These are phyloP conservation scores for Fusarium odoratissimum DNA, from an alignment of 2,329 filamentous ascomycete genomes.

Conservation along the genomic window DNA sequence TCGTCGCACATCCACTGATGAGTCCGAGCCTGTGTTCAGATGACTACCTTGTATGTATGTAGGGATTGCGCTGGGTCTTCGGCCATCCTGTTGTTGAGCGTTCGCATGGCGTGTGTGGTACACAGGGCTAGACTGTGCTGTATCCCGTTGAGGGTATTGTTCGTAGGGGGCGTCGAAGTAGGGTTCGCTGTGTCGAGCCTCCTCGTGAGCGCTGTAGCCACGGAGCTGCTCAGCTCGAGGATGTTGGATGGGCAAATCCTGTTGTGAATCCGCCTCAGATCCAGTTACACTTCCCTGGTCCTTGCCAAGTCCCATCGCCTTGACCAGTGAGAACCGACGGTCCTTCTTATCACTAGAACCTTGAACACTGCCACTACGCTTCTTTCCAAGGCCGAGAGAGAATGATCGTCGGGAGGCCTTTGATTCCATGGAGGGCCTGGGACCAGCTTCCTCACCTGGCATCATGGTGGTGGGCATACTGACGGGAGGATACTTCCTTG, in stretches of 20 bases:
- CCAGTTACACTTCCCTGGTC: slow-evolving; percentile 61
- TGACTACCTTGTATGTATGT: slow-evolving; percentile 60
- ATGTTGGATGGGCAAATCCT: slow-evolving; percentile 64
- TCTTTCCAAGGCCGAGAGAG: slow-evolving; percentile 75
- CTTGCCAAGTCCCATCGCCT: slow-evolving; percentile 70
- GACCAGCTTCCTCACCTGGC: slow-evolving; percentile 62
- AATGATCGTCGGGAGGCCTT: slow-evolving; percentile 74
- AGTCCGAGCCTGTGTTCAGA: slow-evolving; percentile 64
- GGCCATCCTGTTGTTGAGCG: slow-evolving; percentile 54
- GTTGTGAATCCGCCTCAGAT: slow-evolving; percentile 62
- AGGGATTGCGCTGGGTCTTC: slow-evolving; percentile 58
- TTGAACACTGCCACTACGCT: slow-evolving; percentile 75
- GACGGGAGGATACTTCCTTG: slow-evolving; percentile 85
- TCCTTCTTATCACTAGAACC: slow-evolving; percentile 66
- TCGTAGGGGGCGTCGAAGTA: slow-evolving; percentile 56
- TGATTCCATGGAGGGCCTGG: slow-evolving; percentile 77
- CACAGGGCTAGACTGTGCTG: slow-evolving; percentile 49
- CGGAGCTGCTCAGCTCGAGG: slow-evolving; percentile 46
- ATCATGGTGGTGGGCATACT: slow-evolving; percentile 84
- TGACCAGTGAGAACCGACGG: slow-evolving; percentile 78
- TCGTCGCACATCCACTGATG: slow-evolving; percentile 62
- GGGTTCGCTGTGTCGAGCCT: slow-evolving; percentile 51
- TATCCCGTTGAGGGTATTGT: slow-evolving; percentile 51
- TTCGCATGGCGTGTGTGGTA: slow-evolving; percentile 58
- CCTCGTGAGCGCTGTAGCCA: slow-evolving; percentile 51